Conservation (phyloP, 1,284 basidiomycete species). For the Fomitiporia mediterranea region DNA sequence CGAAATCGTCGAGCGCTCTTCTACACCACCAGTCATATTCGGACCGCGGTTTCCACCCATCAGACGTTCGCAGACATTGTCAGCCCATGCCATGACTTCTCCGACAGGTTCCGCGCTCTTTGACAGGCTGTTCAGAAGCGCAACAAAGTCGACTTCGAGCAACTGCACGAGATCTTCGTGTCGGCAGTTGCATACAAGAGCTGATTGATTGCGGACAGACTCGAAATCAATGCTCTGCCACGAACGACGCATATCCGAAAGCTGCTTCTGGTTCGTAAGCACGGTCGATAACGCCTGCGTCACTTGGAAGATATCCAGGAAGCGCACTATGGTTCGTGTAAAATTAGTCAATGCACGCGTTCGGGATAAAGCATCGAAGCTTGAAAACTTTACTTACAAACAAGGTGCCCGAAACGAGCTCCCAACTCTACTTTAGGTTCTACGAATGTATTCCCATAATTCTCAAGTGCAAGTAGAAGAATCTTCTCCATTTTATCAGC, state of each 20-base stretch:
- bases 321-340: conserved; percentile 57
- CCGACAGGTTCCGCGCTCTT: conserved; percentile 79
- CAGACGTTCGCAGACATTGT: conserved; percentile 78
- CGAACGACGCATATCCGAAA: conserved; percentile 78
- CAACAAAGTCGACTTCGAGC: conserved; percentile 80
- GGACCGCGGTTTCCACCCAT: conserved; percentile 59
- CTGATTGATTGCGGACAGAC: conserved; percentile 86
- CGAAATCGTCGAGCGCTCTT: conserved; percentile 78
- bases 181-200: conserved; percentile 84
- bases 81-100: conserved; percentile 84
- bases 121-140: conserved; percentile 61
- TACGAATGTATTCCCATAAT: conserved; percentile 84
- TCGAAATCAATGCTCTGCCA: conserved; percentile 86
- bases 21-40: conserved; percentile 33
- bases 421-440: conserved; percentile 87
- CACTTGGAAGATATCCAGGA: conserved; percentile 85
- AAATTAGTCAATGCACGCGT: conserved; percentile 9
- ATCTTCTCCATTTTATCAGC: conserved; percentile 92
- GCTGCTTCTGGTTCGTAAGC: conserved; percentile 78
- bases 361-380: not conserved
- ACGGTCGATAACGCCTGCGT: conserved; percentile 83
- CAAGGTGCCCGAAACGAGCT: conserved; percentile 82
- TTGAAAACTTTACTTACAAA: conserved; percentile 51
- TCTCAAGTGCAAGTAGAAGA: conserved; percentile 70
- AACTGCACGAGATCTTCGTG: conserved; percentile 83